Percentiles rank a stretch among this genome's conserved stretches.
Evolutionary conservation across 139 green algal genomes (phyloP).

Genomic region (Yamagishiella unicocca): DNA sequence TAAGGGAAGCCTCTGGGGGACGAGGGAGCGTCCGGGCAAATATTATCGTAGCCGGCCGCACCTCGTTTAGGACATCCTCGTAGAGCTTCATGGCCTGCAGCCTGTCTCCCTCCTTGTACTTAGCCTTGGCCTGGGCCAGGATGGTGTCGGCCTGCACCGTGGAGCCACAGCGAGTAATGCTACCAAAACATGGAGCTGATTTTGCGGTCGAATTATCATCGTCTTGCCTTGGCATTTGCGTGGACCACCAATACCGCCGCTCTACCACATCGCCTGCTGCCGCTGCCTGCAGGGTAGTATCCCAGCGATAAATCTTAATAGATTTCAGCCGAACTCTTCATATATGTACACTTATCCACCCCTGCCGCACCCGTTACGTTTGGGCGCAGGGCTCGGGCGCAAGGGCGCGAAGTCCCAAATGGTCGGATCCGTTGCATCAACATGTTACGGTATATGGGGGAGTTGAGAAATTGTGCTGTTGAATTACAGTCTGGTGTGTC

Average conservation of each 20-base stretch:
- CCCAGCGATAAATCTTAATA: neutral
- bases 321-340: neutral
- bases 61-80: conserved; percentile 70
- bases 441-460: neutral
- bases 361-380: neutral
- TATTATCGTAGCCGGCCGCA: too few species aligned
- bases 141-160: conserved; percentile 10
- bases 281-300: neutral
- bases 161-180: neutral
- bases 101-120: conserved; percentile 68
- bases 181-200: neutral
- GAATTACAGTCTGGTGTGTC: neutral
- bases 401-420: neutral
- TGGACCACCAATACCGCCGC: neutral
- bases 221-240: conserved; percentile 18
- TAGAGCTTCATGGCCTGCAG: conserved; percentile 80
- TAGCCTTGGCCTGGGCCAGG: conserved; percentile 49
- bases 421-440: neutral
- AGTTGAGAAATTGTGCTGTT: neutral
- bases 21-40: neutral
- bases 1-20: neutral
- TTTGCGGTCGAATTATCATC: neutral
- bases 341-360: neutral
- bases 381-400: neutral
- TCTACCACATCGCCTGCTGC: neutral